These are phyloP conservation scores for Cyberlindnera veronae DNA, from an alignment of 805 yeast genomes.

Conservation along the genomic window DNA sequence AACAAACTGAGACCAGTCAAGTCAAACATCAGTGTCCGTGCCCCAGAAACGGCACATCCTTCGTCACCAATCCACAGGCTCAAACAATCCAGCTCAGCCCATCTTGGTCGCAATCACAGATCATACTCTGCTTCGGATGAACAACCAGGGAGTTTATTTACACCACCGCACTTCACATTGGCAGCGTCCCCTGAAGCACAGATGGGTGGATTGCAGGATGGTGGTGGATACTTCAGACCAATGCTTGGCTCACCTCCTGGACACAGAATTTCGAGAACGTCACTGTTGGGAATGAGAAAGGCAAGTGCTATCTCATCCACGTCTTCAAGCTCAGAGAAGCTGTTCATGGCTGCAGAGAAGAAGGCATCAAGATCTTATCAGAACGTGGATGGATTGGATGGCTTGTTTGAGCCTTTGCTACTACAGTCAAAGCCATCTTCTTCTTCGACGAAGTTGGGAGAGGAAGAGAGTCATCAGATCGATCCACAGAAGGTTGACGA, in stretches of 20 bases:
- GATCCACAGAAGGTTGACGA: conserved; percentile 24
- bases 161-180: conserved; percentile 10
- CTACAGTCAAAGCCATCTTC: conserved; percentile 1
- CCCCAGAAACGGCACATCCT: not conserved
- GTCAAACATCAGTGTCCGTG: conserved; percentile 16
- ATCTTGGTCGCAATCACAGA: conserved; percentile 15
- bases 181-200: conserved; percentile 20
- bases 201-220: not conserved
- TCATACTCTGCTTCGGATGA: conserved; percentile 25
- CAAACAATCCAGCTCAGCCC: conserved; percentile 3
- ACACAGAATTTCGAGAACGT: conserved; percentile 1
- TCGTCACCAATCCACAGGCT: conserved; percentile 3
- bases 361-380: conserved; percentile 7
- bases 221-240: conserved; percentile 3
- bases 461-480: too few relatives aligned
- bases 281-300: not conserved
- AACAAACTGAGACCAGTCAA: conserved; percentile 18
- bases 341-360: conserved; percentile 12
- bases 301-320: conserved; percentile 4
- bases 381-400: conserved; percentile 24
- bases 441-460: not conserved
- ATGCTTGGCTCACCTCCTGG: not conserved
- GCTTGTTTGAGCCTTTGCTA: conserved; percentile 13
- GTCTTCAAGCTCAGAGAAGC: conserved; percentile 14
- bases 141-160: conserved; percentile 10